Conservation (phyloP, 495 filamentous ascomycete species). For the Penicillium longicatenatum region DNA sequence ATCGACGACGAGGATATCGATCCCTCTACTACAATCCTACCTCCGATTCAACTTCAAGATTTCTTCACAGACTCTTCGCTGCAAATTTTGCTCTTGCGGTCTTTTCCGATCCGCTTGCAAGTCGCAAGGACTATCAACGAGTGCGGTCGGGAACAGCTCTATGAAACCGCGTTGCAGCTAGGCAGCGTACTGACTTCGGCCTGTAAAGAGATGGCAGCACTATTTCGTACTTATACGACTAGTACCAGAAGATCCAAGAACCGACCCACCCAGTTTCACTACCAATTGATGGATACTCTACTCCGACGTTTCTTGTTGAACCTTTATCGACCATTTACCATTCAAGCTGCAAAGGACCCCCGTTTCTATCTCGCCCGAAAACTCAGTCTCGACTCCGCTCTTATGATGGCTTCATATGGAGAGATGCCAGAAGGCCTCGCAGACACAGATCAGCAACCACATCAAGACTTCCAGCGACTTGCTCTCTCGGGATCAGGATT, state of each 20-base stretch:
- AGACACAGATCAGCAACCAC: constrained; percentile 25
- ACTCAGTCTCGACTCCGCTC: constrained; percentile 44
- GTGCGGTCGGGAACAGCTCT: constrained; percentile 40
- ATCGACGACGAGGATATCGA: constrained; percentile 54
- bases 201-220: constrained; percentile 24
- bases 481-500: constrained; percentile 39
- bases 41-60: constrained; percentile 27
- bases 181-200: constrained; percentile 32
- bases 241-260: constrained; percentile 1
- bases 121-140: constrained; percentile 44
- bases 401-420: constrained; percentile 42
- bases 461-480: constrained; percentile 34
- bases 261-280: constrained; percentile 33
- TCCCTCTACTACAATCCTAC: constrained; percentile 24
- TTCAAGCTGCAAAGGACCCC: constrained; percentile 41
- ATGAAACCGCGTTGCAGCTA: constrained; percentile 42
- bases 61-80: constrained; percentile 49
- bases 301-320: constrained; percentile 50
- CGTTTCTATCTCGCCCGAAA: constrained; percentile 53
- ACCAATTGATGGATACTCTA: constrained; percentile 31
- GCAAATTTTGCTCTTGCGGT: constrained; percentile 47
- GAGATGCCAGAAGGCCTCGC: constrained; percentile 11
- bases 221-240: constrained; percentile 10
- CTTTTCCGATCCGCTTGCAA: constrained; percentile 41
- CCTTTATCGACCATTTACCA: constrained; percentile 49